Evolutionary conservation across 1,284 basidiomycete genomes (phyloP).

Genomic region (Moniliella sp.): DNA sequence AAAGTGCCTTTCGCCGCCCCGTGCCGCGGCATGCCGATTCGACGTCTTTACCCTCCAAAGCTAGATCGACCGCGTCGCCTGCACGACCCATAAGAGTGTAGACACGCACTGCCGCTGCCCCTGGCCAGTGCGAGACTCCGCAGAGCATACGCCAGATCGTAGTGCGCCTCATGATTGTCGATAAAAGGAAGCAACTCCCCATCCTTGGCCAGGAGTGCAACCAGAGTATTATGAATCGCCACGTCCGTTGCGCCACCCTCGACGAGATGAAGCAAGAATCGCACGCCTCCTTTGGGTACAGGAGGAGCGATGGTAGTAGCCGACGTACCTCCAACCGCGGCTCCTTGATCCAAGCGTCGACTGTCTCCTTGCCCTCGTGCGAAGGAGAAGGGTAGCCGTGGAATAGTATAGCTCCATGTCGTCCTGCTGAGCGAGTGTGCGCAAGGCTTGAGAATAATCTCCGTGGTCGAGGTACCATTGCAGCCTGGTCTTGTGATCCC

Average conservation of each 20-base stretch:
- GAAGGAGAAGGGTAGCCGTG: slow-evolving; percentile 67
- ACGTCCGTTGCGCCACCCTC: slow-evolving; percentile 58
- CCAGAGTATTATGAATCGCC: slow-evolving; percentile 76
- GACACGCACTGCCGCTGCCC: slow-evolving; percentile 79
- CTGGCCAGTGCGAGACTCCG: slow-evolving; percentile 51
- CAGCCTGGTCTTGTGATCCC: slow-evolving; percentile 65
- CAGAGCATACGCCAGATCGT: slow-evolving; percentile 86
- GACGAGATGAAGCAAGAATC: slow-evolving; percentile 65
- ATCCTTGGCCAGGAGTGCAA: slow-evolving; percentile 55
- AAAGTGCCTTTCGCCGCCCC: slow-evolving; percentile 69
- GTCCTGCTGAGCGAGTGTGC: slow-evolving; percentile 53
- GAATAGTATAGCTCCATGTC: slow-evolving; percentile 80
- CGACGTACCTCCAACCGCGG: slow-evolving; percentile 55
- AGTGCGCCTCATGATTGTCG: slow-evolving; percentile 77
- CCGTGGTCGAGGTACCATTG: slow-evolving; percentile 79
- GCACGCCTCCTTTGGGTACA: slow-evolving; percentile 61
- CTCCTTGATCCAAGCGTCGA: slow-evolving; percentile 75
- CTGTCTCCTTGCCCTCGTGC: slow-evolving; percentile 63
- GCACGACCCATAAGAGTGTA: slow-evolving; percentile 93
- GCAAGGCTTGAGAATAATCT: slow-evolving; percentile 72
- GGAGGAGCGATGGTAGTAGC: slow-evolving; percentile 70
- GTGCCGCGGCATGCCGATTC: slow-evolving; percentile 38
- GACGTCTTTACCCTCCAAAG: slow-evolving; percentile 39
- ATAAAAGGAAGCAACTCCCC: slow-evolving; percentile 62
- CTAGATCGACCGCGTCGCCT: slow-evolving; percentile 86